phyloP scores from a whole-genome alignment of 352 stramenopile genomes.

The Phytophthora brassicae region DNA sequence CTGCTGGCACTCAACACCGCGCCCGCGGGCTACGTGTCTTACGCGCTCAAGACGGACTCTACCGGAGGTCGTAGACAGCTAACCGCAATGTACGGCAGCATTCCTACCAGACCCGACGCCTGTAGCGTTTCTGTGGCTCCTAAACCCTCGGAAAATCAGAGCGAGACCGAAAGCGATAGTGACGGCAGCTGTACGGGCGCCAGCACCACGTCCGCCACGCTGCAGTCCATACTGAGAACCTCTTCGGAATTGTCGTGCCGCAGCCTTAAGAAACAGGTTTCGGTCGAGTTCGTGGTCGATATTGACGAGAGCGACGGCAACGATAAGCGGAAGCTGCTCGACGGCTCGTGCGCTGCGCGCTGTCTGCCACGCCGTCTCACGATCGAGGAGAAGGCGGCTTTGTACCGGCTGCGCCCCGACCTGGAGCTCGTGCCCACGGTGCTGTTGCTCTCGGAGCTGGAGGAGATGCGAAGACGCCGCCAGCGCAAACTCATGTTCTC shows the following conservation, averaged over 20 bases:
- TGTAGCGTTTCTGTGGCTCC: slow-evolving; percentile 6
- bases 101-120: slow-evolving; percentile 12
- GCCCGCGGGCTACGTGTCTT: slow-evolving; percentile 31
- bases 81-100: slow-evolving; percentile 44
- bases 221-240: slow-evolving; percentile 77
- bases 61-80: slow-evolving; percentile 12
- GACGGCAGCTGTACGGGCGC: slow-evolving; percentile 52
- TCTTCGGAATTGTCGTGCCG: slow-evolving; percentile 40
- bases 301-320: slow-evolving; percentile 44
- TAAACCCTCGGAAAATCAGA: slow-evolving; percentile 40
- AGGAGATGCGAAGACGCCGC: slow-evolving; percentile 56
- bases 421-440: slow-evolving; percentile 66
- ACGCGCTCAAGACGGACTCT: slow-evolving; percentile 27
- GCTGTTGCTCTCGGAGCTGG: slow-evolving; percentile 59
- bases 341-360: slow-evolving; percentile 38
- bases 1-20: slow-evolving; percentile 18
- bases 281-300: slow-evolving; percentile 71
- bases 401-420: slow-evolving; percentile 72
- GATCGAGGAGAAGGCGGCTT: slow-evolving; percentile 72
- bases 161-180: slow-evolving; percentile 81
- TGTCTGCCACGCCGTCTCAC: slow-evolving; percentile 73
- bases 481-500: slow-evolving; percentile 78
- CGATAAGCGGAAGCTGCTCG: slow-evolving; percentile 19
- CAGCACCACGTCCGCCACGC: slow-evolving; percentile 30
- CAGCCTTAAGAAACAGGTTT: slow-evolving; percentile 60